Percentiles rank a stretch among this genome's conserved stretches.
Evolutionary conservation across 208 protist genomes (phyloP).

Genomic region (Leishmania aethiopica): DNA sequence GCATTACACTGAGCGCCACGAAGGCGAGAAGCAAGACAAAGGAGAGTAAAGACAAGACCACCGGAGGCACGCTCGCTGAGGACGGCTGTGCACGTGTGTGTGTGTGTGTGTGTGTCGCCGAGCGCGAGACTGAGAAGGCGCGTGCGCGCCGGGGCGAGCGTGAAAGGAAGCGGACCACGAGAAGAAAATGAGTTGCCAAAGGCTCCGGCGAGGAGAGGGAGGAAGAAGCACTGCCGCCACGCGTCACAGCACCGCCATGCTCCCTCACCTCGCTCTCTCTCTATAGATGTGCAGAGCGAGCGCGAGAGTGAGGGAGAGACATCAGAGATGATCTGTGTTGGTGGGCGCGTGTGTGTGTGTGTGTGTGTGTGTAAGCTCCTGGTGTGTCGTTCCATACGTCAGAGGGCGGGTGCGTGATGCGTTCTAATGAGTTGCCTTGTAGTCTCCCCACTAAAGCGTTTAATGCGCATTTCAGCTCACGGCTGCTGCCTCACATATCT

Average conservation of each 20-base stretch:
- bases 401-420: not conserved
- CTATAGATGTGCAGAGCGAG: not conserved
- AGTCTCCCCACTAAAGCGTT: no score
- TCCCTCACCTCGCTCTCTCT: not conserved
- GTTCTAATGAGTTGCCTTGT: not conserved
- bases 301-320: not conserved
- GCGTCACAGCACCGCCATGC: not conserved
- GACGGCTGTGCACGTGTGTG: not conserved
- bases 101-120: not conserved
- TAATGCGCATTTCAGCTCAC: not conserved
- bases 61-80: not conserved
- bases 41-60: not conserved
- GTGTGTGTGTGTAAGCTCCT: not conserved
- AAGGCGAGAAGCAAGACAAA: not conserved
- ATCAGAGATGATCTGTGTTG: not conserved
- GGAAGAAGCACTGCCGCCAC: not conserved
- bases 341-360: not conserved
- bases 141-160: not conserved
- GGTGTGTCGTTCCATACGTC: not conserved
- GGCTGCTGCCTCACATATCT: not conserved
- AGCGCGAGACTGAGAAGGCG: not conserved
- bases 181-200: not conserved
- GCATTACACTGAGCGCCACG: constrained; percentile 24
- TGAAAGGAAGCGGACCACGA: not conserved
- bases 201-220: not conserved